phyloP scores from a whole-genome alignment of 306 rosid genomes.

The Delonix regia region DNA sequence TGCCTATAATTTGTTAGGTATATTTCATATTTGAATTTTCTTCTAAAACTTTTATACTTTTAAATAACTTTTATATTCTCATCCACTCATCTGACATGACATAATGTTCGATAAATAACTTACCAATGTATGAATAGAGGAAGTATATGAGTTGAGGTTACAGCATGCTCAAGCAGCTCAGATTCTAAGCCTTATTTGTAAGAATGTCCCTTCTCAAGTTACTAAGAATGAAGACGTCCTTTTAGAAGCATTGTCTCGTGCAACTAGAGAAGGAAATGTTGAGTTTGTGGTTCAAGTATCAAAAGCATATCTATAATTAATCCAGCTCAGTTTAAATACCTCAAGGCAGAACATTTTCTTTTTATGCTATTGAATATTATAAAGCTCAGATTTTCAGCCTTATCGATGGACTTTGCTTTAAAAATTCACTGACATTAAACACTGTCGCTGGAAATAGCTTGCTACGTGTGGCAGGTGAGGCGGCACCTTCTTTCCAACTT shows the following conservation, averaged over 20 bases:
- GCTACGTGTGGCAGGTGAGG: conserved; percentile 19
- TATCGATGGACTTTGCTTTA: neutral
- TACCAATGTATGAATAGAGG: neutral
- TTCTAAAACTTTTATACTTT: too few species aligned
- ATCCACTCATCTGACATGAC: too few species aligned
- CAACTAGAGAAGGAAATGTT: neutral
- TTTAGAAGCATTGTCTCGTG: neutral
- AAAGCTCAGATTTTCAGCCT: too few species aligned
- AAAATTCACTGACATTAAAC: neutral
- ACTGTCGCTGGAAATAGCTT: neutral
- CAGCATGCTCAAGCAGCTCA: neutral
- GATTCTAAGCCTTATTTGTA: neutral
- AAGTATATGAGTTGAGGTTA: neutral
- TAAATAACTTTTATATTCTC: too few species aligned
- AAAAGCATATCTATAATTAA: too few species aligned
- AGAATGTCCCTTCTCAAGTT: neutral
- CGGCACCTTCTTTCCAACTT: neutral
- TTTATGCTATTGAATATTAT: neutral
- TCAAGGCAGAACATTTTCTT: neutral
- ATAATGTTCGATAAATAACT: too few species aligned
- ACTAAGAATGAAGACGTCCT: neutral
- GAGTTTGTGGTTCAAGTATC: neutral
- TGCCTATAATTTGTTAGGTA: neutral
- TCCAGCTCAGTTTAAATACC: rapidly evolving
- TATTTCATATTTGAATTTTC: too few species aligned